Conservation (phyloP, 1,139 yeast genomes). For the Taiozyma sp. region DNA sequence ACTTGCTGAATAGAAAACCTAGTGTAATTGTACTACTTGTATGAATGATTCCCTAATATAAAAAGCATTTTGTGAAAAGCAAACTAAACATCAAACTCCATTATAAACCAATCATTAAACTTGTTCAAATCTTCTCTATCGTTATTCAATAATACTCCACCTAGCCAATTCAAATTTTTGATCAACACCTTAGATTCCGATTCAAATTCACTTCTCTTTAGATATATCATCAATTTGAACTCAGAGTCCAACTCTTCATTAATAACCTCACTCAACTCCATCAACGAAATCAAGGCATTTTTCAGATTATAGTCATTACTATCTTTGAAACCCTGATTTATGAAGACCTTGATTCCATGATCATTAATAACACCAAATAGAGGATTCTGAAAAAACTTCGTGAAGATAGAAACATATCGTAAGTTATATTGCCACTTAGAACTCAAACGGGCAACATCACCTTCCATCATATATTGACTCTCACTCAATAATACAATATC, state of each 20-base stretch:
- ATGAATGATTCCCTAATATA: background rate
- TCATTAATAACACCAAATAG: slow-evolving; percentile 16
- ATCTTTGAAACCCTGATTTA: slow-evolving; percentile 19
- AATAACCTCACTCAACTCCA: slow-evolving; percentile 20
- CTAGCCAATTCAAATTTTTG: slow-evolving; percentile 23
- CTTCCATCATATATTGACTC: slow-evolving; percentile 22
- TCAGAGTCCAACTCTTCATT: slow-evolving; percentile 6
- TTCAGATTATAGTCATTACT: slow-evolving; percentile 19
- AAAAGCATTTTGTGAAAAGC: background rate
- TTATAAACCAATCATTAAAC: slow-evolving; percentile 23
- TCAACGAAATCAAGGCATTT: slow-evolving; percentile 18
- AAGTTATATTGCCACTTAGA: slow-evolving; percentile 7
- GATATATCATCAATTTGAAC: slow-evolving; percentile 16
- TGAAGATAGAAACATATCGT: slow-evolving; percentile 17
- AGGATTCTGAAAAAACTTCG: slow-evolving; percentile 17
- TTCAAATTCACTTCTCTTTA: slow-evolving; percentile 19
- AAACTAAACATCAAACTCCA: slow-evolving; percentile 22
- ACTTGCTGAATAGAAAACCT: slow-evolving; percentile 9
- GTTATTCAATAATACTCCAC: slow-evolving; percentile 18
- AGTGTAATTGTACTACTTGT: background rate
- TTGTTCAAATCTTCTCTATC: slow-evolving; percentile 17
- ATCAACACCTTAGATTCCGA: slow-evolving; percentile 19
- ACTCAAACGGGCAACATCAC: slow-evolving; percentile 9
- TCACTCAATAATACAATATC: slow-evolving; percentile 25
- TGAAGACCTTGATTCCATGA: slow-evolving; percentile 13